A percentile compares a stretch with the other conserved stretches of the same genome.
Conservation (phyloP, 208 protist genomes). For the Wallacemonas sp. region DNA sequence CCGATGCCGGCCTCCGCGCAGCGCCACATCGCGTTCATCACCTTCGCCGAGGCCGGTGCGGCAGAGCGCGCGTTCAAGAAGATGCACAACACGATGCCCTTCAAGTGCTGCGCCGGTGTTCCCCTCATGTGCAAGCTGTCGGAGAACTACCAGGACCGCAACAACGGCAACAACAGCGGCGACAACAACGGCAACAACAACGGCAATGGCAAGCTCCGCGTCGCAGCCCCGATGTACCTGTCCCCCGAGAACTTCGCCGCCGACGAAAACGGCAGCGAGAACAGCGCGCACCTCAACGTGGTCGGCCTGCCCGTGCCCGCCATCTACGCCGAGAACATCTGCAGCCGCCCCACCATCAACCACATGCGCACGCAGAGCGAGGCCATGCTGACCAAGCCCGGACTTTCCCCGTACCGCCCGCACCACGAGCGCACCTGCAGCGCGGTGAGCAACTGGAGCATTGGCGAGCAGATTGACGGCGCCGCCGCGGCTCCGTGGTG, state of each 20-base stretch:
- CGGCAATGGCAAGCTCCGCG: no score
- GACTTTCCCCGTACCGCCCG: background rate
- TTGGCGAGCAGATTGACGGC: background rate
- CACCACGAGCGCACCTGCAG: background rate
- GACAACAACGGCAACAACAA: background rate
- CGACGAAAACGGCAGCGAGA: background rate
- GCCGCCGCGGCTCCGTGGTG: background rate
- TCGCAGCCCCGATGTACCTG: background rate
- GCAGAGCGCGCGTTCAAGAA: constrained; percentile 32
- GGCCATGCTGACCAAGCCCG: background rate
- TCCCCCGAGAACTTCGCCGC: background rate
- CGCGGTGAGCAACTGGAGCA: constrained; percentile 28
- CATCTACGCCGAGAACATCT: constrained; percentile 13
- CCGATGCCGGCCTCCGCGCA: background rate
- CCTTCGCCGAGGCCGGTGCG: constrained; percentile 32
- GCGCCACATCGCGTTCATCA: constrained; percentile 55
- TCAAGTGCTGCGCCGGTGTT: constrained; percentile 35
- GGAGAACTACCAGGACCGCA: constrained; percentile 18
- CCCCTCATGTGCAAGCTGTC: constrained; percentile 52
- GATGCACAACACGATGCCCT: constrained; percentile 48
- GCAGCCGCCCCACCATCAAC: background rate
- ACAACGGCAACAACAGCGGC: background rate
- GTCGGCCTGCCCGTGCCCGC: background rate
- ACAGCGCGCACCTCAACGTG: background rate
- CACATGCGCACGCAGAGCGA: background rate